A percentile compares a stretch with the other conserved stretches of the same genome.
These are phyloP conservation scores for Fusarium penzigii DNA, from an alignment of 2,329 filamentous ascomycete species.

Conservation along the genomic window DNA sequence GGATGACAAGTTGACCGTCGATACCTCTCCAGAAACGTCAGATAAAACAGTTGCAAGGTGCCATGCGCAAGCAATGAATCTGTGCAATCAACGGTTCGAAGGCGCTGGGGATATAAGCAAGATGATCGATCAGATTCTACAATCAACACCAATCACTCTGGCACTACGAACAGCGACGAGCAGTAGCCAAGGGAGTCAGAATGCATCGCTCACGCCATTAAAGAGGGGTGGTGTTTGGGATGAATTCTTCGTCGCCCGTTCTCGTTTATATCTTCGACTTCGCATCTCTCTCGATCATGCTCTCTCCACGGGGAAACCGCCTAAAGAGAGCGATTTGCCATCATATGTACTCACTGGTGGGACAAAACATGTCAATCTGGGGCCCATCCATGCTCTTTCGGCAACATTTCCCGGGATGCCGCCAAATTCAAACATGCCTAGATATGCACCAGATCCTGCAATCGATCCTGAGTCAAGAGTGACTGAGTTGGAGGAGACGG, in stretches of 20 bases:
- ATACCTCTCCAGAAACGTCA: background rate
- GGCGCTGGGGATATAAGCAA: constrained; percentile 7
- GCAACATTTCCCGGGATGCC: background rate
- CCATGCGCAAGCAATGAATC: constrained; percentile 6
- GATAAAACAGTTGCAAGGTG: background rate
- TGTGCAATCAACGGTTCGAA: constrained; percentile 7
- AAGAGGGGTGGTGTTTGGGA: constrained; percentile 1
- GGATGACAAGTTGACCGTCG: constrained; percentile 2
- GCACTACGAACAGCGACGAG: background rate
- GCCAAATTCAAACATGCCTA: background rate
- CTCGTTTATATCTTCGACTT: constrained; percentile 3
- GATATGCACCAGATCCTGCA: background rate
- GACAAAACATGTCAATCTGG: background rate
- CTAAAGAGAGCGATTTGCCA: constrained; percentile 3
- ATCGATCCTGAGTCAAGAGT: background rate
- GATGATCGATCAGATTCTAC: constrained; percentile 7
- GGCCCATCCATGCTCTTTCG: background rate
- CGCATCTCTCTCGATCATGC: constrained; percentile 4
- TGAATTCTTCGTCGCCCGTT: constrained; percentile 2
- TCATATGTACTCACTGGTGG: constrained; percentile 1
- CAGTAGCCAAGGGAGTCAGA: background rate
- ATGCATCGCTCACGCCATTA: background rate
- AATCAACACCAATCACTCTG: constrained; percentile 2
- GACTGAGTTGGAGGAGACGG: background rate
- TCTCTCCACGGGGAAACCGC: constrained; percentile 1